These are phyloP conservation scores for Mucor lusitanicus DNA, from an alignment of 371 early-diverging fungal species.

Conservation along the genomic window DNA sequence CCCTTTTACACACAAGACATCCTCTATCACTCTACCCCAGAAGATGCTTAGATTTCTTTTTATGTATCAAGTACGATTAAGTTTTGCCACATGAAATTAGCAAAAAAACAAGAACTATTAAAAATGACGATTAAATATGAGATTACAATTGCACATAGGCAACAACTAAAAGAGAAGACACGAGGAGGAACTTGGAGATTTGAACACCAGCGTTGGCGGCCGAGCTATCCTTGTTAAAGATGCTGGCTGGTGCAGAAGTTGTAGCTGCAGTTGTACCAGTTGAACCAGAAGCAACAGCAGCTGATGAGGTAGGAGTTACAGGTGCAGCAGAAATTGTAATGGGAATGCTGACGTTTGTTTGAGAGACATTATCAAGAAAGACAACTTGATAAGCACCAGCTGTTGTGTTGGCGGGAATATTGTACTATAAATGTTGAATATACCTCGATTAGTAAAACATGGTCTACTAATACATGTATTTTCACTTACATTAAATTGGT, in stretches of 20 bases:
- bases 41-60: neutral
- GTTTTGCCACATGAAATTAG: neutral
- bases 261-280: neutral
- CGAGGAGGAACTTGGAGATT: slow-evolving; percentile 7
- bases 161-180: slow-evolving; percentile 1
- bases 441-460: neutral
- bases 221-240: neutral
- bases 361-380: slow-evolving; percentile 24
- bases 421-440: slow-evolving; percentile 24
- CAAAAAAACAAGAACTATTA: neutral
- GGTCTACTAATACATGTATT: neutral
- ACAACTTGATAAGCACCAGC: slow-evolving; percentile 35
- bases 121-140: neutral
- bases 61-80: neutral
- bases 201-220: slow-evolving; percentile 7
- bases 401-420: slow-evolving; percentile 29
- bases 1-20: too few species aligned
- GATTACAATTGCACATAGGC: slow-evolving; percentile 14
- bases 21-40: neutral
- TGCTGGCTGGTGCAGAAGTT: neutral
- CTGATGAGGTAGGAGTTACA: slow-evolving; percentile 12
- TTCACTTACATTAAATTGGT: slow-evolving; percentile 34
- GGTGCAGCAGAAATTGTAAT: slow-evolving; percentile 33
- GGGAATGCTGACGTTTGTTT: slow-evolving; percentile 30
- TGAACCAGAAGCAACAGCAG: slow-evolving; percentile 8